phyloP scores from a whole-genome alignment of 2,329 filamentous ascomycete genomes.

The Calonectria pteridis region DNA sequence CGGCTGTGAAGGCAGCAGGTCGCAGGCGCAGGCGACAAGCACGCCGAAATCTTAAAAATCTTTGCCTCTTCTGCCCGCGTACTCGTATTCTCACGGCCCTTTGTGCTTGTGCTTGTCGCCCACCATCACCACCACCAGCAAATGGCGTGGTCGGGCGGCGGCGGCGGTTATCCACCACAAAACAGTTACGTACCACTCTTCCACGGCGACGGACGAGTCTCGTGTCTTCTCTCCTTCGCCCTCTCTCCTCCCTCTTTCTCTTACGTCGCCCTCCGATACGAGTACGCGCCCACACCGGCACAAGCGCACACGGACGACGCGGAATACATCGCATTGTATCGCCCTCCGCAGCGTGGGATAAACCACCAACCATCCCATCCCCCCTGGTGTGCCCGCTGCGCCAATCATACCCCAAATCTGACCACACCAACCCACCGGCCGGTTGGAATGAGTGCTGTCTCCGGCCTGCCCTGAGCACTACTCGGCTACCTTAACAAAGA shows the following conservation, averaged over 20 bases:
- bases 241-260: background rate
- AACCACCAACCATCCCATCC: background rate
- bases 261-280: slow-evolving; percentile 16
- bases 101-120: background rate
- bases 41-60: background rate
- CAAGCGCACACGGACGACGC: background rate
- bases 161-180: slow-evolving; percentile 7
- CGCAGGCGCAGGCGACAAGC: background rate
- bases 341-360: background rate
- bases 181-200: slow-evolving; percentile 4
- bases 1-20: background rate
- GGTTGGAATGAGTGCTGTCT: slow-evolving; percentile 43
- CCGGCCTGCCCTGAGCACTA: slow-evolving; percentile 20
- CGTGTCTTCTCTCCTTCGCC: background rate
- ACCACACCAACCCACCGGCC: background rate
- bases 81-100: slow-evolving; percentile 2
- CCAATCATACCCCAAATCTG: background rate
- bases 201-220: background rate
- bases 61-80: background rate
- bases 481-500: slow-evolving; percentile 29
- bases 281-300: slow-evolving; percentile 14
- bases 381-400: background rate
- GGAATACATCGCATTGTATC: background rate
- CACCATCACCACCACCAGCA: slow-evolving; percentile 9
- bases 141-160: slow-evolving; percentile 10